phyloP scores from a whole-genome alignment of 176 grass and related monocot species.

The Hordeum marinum region DNA sequence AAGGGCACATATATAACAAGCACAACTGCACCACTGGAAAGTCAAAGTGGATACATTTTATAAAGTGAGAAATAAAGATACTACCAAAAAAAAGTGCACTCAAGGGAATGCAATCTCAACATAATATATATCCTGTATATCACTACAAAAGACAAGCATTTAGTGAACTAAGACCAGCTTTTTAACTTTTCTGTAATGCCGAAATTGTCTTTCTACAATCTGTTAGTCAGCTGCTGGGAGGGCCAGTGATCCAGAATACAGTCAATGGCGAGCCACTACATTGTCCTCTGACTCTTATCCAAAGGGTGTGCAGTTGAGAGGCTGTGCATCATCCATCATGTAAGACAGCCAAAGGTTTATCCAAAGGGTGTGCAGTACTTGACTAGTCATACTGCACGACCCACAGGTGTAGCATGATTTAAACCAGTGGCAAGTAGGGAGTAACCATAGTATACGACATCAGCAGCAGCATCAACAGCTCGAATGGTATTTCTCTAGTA shows the following conservation, averaged over 20 bases:
- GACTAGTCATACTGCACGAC: neutral
- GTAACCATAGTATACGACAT: slow-evolving; percentile 9
- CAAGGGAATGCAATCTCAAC: neutral
- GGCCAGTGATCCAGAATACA: neutral
- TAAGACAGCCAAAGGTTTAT: neutral
- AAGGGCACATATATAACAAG: neutral
- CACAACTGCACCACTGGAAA: neutral
- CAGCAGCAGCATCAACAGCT: neutral
- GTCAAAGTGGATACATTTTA: neutral
- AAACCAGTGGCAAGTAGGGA: neutral
- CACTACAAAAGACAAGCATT: neutral
- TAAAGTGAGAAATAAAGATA: neutral
- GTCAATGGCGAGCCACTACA: neutral
- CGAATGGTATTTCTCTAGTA: neutral
- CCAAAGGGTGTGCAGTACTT: neutral
- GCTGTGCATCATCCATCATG: neutral
- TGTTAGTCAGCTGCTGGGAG: neutral
- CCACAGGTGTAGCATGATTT: neutral
- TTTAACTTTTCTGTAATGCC: neutral
- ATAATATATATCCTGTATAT: neutral
- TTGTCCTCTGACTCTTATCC: neutral
- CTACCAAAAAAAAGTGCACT: neutral
- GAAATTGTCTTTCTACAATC: neutral
- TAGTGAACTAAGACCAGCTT: neutral
- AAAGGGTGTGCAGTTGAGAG: neutral